phyloP scores from a whole-genome alignment of 1,284 basidiomycete species.

The Peniophora sp. region DNA sequence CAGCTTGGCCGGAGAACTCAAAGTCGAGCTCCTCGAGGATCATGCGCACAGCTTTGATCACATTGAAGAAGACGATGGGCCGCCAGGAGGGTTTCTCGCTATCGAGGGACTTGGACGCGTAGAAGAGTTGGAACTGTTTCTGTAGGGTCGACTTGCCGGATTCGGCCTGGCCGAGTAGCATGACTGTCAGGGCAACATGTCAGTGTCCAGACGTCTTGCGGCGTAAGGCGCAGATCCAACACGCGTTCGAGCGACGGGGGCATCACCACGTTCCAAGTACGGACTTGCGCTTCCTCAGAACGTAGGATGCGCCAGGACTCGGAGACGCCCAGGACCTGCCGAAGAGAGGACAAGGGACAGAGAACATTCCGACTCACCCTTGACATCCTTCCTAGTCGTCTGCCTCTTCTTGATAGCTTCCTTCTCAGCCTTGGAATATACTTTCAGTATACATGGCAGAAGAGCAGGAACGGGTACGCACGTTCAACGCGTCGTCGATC shows the following conservation, averaged over 20 bases:
- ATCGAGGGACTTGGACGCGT: slow-evolving; percentile 62
- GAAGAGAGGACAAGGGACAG: not conserved
- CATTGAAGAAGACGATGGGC: slow-evolving; percentile 73
- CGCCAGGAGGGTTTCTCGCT: slow-evolving; percentile 65
- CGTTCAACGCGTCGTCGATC: slow-evolving; percentile 68
- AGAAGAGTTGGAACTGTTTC: slow-evolving; percentile 76
- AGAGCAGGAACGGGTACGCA: slow-evolving; percentile 20
- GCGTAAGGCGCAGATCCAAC: not conserved
- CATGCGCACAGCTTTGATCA: slow-evolving; percentile 70
- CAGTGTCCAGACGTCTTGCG: too few relatives aligned
- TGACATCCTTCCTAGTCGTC: slow-evolving; percentile 47
- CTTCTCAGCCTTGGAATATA: slow-evolving; percentile 33
- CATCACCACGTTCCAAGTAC: not conserved
- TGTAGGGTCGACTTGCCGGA: slow-evolving; percentile 74
- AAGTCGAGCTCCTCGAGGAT: slow-evolving; percentile 67
- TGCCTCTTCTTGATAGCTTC: slow-evolving; percentile 36
- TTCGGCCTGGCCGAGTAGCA: slow-evolving; percentile 72
- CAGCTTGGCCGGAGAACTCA: slow-evolving; percentile 31
- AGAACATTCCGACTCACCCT: slow-evolving; percentile 38
- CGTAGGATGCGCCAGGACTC: too few relatives aligned
- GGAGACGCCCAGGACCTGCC: too few relatives aligned
- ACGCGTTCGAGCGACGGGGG: not conserved
- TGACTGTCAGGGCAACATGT: slow-evolving; percentile 11
- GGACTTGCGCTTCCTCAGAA: not conserved
- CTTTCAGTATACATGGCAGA: not conserved